Base-by-base conservation (phyloP, 1,284 basidiomycete genomes). In the Boletus sp. region DNA sequence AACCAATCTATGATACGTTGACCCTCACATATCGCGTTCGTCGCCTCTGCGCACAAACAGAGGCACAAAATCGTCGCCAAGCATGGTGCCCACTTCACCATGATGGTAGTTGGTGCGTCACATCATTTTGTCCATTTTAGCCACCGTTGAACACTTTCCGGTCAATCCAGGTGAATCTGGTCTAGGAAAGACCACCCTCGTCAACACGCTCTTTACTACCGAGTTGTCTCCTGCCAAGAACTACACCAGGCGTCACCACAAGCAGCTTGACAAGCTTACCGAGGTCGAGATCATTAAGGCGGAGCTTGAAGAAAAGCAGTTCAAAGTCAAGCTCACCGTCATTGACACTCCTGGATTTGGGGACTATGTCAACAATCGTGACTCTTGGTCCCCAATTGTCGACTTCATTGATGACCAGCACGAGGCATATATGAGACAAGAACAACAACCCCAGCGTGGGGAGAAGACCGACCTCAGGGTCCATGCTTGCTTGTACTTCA, bases 391-490 rank as follows among this genome's bases (percentile, higher is more conserved):
- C 17, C 95, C 96, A 49, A 98, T 99, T 56, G 88, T 99, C 66
- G 95, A 99, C 70, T 99, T 99, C 70, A 93, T 99, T 62, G 96
- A 99, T 69, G 96, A 99, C 77, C 95, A 99, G 75, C 95, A 99
- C 69, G 96, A 99, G 72, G 88, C 90, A 26, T 99, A 95, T 73
- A 98, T 99, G 95, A 83, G 95, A 50, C 95, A 99, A 73, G 95
- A 99, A 73, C 96, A 99, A 72, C 96, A 99, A 70, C 96, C 96
- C 9, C 83, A 91, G 72, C 80, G 96, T 51, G 76, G 73, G 52
- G 91, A 95, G 60, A 98, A 98, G 78, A 91, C 88, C 39, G 95
- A 99, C 74, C 75, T 97, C 57, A 77, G 95, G 43, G 94, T 99
- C 8, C 95, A 99, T 66, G 94, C 94, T 2, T 99, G 96, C 71